Evolutionary conservation across 805 yeast species (phyloP), one percentile per base, ranked within the genome.

Genomic region (Lipomyces yamanashiensis): DNA sequence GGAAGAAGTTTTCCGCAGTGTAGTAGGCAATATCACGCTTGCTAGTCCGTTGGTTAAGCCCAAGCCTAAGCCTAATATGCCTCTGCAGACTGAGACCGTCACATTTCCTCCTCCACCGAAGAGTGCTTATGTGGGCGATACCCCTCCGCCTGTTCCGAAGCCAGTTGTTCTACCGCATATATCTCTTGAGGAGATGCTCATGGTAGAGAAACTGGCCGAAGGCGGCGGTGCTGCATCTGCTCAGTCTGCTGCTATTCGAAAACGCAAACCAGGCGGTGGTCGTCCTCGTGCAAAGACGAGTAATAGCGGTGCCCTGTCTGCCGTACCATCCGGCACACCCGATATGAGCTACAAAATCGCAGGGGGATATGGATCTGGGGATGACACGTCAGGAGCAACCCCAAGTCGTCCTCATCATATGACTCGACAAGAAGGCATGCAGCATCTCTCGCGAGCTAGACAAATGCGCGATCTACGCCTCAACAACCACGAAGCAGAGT

Each of bases 21-120:
- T 79, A 8, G 73, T 78, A 23, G 82, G 82, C 1, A 76, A 75
- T 12, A 72, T 79, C 21, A 76, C 75, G 49, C 73, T 79, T 1
- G 80, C 81, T 0, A 72, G 74, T 43, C 75, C 77, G 15, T 64
- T 78, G 12, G 71, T 76, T 37, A 60, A 61, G 54, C 69, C 69
- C 5, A 54, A 55, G 37, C 63, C 56, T 10, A 47, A 58, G 21
- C 52, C 63, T 7, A 58, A 54, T 12, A 10, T 59, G 52, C 66
- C 66, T 10, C 47, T 54, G 19, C 66, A 48, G 37, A 43, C 57
- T 23, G 66, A 62, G 51, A 62, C 66, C 1, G 66, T 64, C 9
- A 55, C 52, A n/a, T 64, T 64, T 34, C 68, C 68, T 21, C 61
- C 62, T 7, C 68, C 68, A 7, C 68, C 68, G 12, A 57, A 54